Base-by-base conservation (phyloP, 352 stramenopile genomes). In the Phytophthora podocarpi region DNA sequence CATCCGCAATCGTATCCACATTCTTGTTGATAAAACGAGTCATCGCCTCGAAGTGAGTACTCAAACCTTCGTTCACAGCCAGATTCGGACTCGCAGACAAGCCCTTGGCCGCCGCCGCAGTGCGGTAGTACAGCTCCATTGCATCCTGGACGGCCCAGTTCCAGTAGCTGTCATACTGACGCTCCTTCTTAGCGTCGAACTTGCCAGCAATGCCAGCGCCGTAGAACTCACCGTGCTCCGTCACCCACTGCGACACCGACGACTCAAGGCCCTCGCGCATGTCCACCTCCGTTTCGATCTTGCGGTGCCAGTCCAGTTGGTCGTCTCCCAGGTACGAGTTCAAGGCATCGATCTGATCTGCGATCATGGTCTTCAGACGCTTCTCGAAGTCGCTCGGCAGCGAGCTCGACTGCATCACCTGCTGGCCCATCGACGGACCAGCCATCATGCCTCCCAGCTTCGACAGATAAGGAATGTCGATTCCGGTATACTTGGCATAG, bases 111-210 rank as follows among this genome's bases (percentile, higher is more conserved):
- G 61, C 60, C n/a, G 66, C 45, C 4, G 78, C 62, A 8, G 76
- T 78, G 13, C 73, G 67, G 52, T 79, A 85, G 63, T 87, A 88
- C 30, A 90, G 47, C 59, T 90, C 80, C 43, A 90, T 65, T 20
- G 70, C 66, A 53, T 91, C 82, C 61, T 91, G 82, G 16, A 89
- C 55, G 18, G 74, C 82, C 85, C 82, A 93, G 74, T 92, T 92
- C 82, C 85, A 93, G 64, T 81, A 90, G 53, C 80, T 91, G 62
- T 91, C 80, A 60, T 91, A 93, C 49, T 78, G 68, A 20, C 82
- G 78, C 40, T 91, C 80, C 71, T 90, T 91, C 30, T 81, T 81
- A 16, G 71, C 60, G 34, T 93, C 83, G 31, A 92, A 92, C 66
- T 84, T 75, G 18, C 76, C 48, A 43, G 59, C 40, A 52, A 93